A percentile compares a stretch with the other conserved stretches of the same genome.
phyloP scores from a whole-genome alignment of 2,329 filamentous ascomycete species.

The Cercospora sp. region DNA sequence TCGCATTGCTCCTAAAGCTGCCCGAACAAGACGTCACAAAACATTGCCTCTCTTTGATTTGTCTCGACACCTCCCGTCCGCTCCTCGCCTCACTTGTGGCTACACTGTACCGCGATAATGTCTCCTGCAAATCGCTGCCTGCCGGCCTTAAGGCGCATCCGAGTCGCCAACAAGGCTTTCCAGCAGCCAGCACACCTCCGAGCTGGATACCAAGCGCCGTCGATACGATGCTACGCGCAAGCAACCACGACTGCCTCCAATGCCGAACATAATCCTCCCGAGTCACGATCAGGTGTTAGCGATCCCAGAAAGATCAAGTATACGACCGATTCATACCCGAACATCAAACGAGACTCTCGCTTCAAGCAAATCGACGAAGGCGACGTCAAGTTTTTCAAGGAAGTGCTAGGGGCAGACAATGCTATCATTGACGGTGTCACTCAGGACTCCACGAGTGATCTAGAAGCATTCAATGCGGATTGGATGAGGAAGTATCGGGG shows the following conservation, averaged over 20 bases:
- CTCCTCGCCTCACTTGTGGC: conserved; percentile 3
- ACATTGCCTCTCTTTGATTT: neutral
- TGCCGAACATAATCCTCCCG: conserved; percentile 33
- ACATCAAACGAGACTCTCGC: conserved; percentile 73
- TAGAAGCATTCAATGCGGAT: conserved; percentile 91
- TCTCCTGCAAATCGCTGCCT: conserved; percentile 28
- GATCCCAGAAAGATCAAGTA: conserved; percentile 60
- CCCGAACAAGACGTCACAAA: conserved; percentile 3
- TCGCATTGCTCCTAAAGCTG: conserved; percentile 10
- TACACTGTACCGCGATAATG: conserved; percentile 24
- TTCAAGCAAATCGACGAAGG: conserved; percentile 73
- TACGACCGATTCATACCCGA: conserved; percentile 83
- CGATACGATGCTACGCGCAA: conserved; percentile 26
- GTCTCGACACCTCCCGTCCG: neutral
- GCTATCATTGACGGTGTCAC: conserved; percentile 84
- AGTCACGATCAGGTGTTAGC: conserved; percentile 29
- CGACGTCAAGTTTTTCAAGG: conserved; percentile 80
- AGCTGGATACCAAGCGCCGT: conserved; percentile 27
- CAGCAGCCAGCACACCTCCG: conserved; percentile 33
- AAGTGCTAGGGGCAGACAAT: conserved; percentile 73
- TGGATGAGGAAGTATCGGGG: conserved; percentile 99
- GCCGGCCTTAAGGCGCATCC: conserved; percentile 37
- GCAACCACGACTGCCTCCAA: conserved; percentile 36
- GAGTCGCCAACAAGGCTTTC: conserved; percentile 36
- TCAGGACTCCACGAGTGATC: conserved; percentile 70